These are phyloP conservation scores for Cladosporium halotolerans DNA, from an alignment of 2,329 filamentous ascomycete species.

Conservation along the genomic window DNA sequence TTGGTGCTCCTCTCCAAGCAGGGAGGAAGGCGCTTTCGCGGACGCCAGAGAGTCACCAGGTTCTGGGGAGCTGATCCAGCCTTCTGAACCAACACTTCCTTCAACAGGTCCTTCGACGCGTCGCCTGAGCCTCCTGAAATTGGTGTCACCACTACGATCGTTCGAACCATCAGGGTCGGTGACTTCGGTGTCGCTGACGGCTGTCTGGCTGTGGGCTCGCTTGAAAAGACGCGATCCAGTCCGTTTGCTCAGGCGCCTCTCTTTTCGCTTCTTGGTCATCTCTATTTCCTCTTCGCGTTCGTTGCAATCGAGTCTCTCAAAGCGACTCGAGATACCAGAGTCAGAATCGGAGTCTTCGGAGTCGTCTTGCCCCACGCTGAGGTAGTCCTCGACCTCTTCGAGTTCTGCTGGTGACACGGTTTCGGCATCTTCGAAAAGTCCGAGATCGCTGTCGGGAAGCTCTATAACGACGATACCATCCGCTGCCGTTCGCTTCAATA, in stretches of 20 bases:
- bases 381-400: slow-evolving; percentile 37
- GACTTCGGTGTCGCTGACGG: slow-evolving; percentile 39
- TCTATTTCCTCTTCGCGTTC: slow-evolving; percentile 15
- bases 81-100: slow-evolving; percentile 1
- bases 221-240: slow-evolving; percentile 36
- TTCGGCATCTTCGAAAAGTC: slow-evolving; percentile 33
- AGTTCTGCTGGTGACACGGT: slow-evolving; percentile 39
- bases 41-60: not conserved
- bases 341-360: slow-evolving; percentile 21
- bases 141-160: slow-evolving; percentile 32
- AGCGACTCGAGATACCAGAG: slow-evolving; percentile 8
- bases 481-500: slow-evolving; percentile 17
- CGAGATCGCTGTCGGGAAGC: slow-evolving; percentile 29
- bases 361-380: slow-evolving; percentile 16
- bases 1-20: too few species aligned
- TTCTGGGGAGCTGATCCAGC: slow-evolving; percentile 17
- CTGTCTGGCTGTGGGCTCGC: slow-evolving; percentile 40
- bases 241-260: slow-evolving; percentile 38
- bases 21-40: too few species aligned
- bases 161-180: slow-evolving; percentile 36
- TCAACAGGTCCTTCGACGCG: slow-evolving; percentile 36
- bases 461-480: slow-evolving; percentile 39
- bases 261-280: slow-evolving; percentile 15
- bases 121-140: slow-evolving; percentile 38
- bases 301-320: slow-evolving; percentile 28